A percentile compares a stretch with the other conserved stretches of the same genome.
Conservation (phyloP, 768 basidiomycete species). For the Scleroderma citrinum region DNA sequence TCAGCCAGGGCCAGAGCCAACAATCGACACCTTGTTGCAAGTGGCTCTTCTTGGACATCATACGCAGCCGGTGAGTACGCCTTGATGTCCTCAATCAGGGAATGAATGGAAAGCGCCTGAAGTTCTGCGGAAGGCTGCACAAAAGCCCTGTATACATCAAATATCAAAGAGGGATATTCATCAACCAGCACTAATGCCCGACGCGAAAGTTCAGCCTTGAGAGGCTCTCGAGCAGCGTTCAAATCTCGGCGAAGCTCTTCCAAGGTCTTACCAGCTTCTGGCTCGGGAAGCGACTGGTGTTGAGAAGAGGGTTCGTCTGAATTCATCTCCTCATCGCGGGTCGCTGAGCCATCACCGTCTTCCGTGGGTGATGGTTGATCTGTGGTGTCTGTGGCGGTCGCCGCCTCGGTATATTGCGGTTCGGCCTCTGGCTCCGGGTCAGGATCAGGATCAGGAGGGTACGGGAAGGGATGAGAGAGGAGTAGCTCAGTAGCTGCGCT, state of each 20-base stretch:
- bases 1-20: slow-evolving; percentile 81
- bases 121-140: slow-evolving; percentile 54
- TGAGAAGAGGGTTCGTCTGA: slow-evolving; percentile 12
- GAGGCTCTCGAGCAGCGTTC: slow-evolving; percentile 55
- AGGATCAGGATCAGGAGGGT: slow-evolving; percentile 58
- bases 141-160: slow-evolving; percentile 82
- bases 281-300: slow-evolving; percentile 5
- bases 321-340: slow-evolving; percentile 25
- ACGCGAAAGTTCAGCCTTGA: slow-evolving; percentile 58
- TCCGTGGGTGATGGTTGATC: slow-evolving; percentile 26
- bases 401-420: slow-evolving; percentile 10
- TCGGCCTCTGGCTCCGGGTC: slow-evolving; percentile 10
- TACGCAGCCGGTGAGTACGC: slow-evolving; percentile 58
- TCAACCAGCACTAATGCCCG: slow-evolving; percentile 79
- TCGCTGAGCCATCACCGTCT: slow-evolving; percentile 16
- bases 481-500: slow-evolving; percentile 84
- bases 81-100: slow-evolving; percentile 74
- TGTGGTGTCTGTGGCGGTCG: slow-evolving; percentile 19
- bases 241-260: slow-evolving; percentile 66
- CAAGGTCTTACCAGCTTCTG: slow-evolving; percentile 37
- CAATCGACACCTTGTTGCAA: slow-evolving; percentile 79
- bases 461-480: slow-evolving; percentile 72
- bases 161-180: slow-evolving; percentile 80
- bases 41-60: slow-evolving; percentile 66
- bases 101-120: slow-evolving; percentile 59